Conservation (phyloP, 169 alveolate genomes). For the Plasmodium chabaudi region DNA sequence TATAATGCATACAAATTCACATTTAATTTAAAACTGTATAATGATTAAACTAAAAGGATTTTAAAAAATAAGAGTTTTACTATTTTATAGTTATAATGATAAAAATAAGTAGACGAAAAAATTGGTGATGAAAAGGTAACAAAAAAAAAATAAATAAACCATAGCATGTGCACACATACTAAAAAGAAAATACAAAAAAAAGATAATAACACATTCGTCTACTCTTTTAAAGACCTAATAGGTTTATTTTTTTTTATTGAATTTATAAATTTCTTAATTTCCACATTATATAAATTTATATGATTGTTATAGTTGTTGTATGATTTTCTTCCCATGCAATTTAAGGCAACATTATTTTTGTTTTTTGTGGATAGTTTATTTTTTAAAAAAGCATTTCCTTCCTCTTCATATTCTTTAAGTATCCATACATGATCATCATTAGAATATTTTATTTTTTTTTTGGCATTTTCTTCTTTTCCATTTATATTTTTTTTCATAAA, state of each 20-base stretch:
- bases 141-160: too few species aligned
- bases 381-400: slow-evolving; percentile 46
- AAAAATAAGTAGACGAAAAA: too few species aligned
- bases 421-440: slow-evolving; percentile 75
- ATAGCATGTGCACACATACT: too few species aligned
- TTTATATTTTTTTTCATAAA: slow-evolving; percentile 71
- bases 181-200: too few species aligned
- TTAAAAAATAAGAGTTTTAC: too few species aligned
- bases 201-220: too few species aligned
- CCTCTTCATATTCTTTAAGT: slow-evolving; percentile 53
- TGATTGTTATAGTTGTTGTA: slow-evolving; percentile 44
- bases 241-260: slow-evolving; percentile 64
- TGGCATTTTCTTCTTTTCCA: slow-evolving; percentile 45
- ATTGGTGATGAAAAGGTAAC: too few species aligned
- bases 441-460: slow-evolving; percentile 59
- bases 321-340: slow-evolving; percentile 65
- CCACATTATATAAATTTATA: slow-evolving; percentile 55
- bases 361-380: slow-evolving; percentile 25
- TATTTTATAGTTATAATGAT: too few species aligned
- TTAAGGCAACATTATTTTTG: slow-evolving; percentile 62
- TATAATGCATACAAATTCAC: too few species aligned
- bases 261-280: slow-evolving; percentile 59
- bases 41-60: too few species aligned
- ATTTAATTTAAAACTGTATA: too few species aligned
- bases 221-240: slow-evolving; percentile 15